Base-by-base conservation (phyloP, 192 early-diverging fungal genomes). In the Haplosporangium gracile region DNA sequence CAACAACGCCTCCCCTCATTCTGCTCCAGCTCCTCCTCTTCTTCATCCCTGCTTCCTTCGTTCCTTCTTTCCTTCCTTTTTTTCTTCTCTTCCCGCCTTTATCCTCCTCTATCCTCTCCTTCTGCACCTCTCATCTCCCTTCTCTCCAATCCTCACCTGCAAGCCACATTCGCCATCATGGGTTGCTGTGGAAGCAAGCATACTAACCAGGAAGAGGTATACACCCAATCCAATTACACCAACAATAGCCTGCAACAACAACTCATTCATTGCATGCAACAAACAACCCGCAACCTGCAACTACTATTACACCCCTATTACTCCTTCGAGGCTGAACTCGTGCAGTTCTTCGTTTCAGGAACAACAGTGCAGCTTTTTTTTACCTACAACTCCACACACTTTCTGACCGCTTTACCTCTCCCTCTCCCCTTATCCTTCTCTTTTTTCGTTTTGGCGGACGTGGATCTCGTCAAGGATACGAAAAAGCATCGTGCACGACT, bases 141-240 rank as follows among this genome's bases (percentile, higher is more conserved):
- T 68, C 68, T 63, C 32, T 40, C 60, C 51, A 7, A 24, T 57
- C 16, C 49, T 5, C 26, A 79, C n/a, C 55, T 51, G 39, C 22
- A 65, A 51, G 29, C 34, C 75, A 76, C 45, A 26, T 43, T 24
- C 13, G 36, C 16, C 77, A 72, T 39, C 45, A 86, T 86, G 84
- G 84, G 84, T 78, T 86, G 84, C 76, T 86, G 84, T 75, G 79
- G 76, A 70, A 86, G 84, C 72, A 86, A 86, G 45, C 84, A 81
- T 11, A 63, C 40, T 11, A 68, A 73, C n/a, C 57, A 81, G 18
- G 72, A 74, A 6, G 43, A 81, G 84, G 84, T 86, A 76, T 11
- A 45, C 22, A 1, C 0, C 15, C 49, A n/a, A 0, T 0, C 34
- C 60, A 13, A 15, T 26, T 65, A 26, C 60, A 65, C 43, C 43